phyloP scores from a whole-genome alignment of 2,329 filamentous ascomycete genomes.

The Calonectria multiphialidica region DNA sequence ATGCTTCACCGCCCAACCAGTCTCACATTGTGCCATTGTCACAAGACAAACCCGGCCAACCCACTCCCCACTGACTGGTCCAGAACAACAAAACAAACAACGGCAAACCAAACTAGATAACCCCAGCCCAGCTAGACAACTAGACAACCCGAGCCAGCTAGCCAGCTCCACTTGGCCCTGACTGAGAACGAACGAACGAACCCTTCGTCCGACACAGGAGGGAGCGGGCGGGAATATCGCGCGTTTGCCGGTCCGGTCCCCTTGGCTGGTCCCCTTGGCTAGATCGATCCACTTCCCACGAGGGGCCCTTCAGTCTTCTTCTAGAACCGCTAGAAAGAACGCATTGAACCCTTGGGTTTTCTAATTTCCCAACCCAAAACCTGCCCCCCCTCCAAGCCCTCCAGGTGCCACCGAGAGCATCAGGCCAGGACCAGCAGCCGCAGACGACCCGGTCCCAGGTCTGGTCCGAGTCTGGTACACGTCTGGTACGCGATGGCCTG shows the following conservation, averaged over 20 bases:
- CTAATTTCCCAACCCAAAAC: neutral
- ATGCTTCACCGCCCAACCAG: neutral
- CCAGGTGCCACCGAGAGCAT: no score
- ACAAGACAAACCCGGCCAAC: neutral
- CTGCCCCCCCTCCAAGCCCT: neutral
- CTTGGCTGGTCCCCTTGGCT: neutral
- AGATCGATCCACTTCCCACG: neutral
- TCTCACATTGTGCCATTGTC: neutral
- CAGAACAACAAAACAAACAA: neutral
- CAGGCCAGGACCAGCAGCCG: no score
- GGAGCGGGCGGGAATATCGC: conserved; percentile 6
- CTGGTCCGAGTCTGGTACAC: no score
- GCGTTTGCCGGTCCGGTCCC: conserved; percentile 7
- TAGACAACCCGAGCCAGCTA: no score
- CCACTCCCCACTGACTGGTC: neutral
- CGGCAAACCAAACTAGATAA: no score
- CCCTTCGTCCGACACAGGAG: neutral
- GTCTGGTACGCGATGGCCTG: no score
- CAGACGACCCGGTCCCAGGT: no score
- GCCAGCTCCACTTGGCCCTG: neutral
- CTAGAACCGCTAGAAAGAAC: conserved; percentile 11
- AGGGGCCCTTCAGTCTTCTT: neutral
- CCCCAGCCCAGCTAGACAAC: no score
- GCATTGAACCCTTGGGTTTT: neutral
- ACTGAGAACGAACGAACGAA: neutral